Conservation (phyloP, 352 stramenopile species). For the Globisporangium iwayamae region DNA sequence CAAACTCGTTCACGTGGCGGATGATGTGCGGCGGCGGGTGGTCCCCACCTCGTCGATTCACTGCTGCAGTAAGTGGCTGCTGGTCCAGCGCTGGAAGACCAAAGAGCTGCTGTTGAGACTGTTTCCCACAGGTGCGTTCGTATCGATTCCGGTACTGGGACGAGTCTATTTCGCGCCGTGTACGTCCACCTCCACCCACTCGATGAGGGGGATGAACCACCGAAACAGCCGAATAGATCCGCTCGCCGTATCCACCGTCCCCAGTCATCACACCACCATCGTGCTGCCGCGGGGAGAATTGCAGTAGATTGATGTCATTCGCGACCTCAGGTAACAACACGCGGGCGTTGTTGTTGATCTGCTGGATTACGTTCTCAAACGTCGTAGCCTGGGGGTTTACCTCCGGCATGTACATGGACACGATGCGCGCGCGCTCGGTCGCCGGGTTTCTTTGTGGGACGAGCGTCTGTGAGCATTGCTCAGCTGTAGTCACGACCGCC, state of each 20-base stretch:
- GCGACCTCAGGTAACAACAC: constrained; percentile 45
- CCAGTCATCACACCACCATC: neutral
- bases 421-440: constrained; percentile 48
- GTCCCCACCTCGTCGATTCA: neutral
- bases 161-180: neutral
- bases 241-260: neutral
- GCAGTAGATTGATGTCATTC: constrained; percentile 21
- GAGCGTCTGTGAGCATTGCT: constrained; percentile 51
- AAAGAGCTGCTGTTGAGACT: no score
- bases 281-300: constrained; percentile 3
- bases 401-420: constrained; percentile 40
- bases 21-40: constrained; percentile 34
- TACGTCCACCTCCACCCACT: neutral
- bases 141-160: constrained; percentile 3
- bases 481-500: constrained; percentile 38
- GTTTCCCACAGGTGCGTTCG: constrained; percentile 8
- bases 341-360: constrained; percentile 51
- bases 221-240: neutral
- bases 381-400: constrained; percentile 21
- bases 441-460: constrained; percentile 63
- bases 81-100: constrained; percentile 11
- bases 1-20: constrained; percentile 69
- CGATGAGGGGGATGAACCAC: constrained; percentile 6
- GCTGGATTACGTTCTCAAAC: constrained; percentile 44
- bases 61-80: neutral